phyloP scores from a whole-genome alignment of 768 basidiomycete genomes.

The Tephrocybe rancida region DNA sequence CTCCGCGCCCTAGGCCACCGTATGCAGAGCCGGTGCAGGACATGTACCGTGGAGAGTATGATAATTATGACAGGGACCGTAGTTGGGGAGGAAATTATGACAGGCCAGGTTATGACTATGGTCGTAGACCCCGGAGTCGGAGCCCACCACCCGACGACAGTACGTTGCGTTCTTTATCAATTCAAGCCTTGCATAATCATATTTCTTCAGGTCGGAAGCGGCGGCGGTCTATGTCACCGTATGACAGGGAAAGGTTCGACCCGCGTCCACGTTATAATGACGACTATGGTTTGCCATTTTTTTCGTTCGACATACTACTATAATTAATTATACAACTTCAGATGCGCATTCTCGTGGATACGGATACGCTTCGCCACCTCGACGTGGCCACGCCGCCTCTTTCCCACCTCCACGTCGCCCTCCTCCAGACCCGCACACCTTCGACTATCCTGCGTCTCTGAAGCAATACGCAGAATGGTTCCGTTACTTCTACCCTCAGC shows the following conservation, averaged over 20 bases:
- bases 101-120: conserved; percentile 66
- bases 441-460: conserved; percentile 79
- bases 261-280: conserved; percentile 82
- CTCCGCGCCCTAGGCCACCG: conserved; percentile 64
- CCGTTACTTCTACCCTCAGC: conserved; percentile 71
- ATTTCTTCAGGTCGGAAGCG: conserved; percentile 63
- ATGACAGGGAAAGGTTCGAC: conserved; percentile 82
- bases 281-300: conserved; percentile 66
- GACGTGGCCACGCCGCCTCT: conserved; percentile 54
- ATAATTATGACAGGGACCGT: conserved; percentile 73
- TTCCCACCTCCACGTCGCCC: conserved; percentile 58
- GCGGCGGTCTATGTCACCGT: conserved; percentile 78
- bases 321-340: conserved; percentile 27
- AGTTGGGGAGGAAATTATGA: conserved; percentile 74
- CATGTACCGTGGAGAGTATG: conserved; percentile 67
- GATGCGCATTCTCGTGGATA: conserved; percentile 69
- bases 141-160: conserved; percentile 76
- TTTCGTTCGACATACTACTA: conserved; percentile 5
- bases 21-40: conserved; percentile 62
- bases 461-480: conserved; percentile 93
- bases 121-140: conserved; percentile 73
- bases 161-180: conserved; percentile 22
- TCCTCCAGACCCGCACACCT: conserved; percentile 78
- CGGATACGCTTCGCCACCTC: conserved; percentile 60
- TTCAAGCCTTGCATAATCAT: background rate